These are phyloP conservation scores for Cytospora chrysosperma DNA, from an alignment of 2,329 filamentous ascomycete species.

Conservation along the genomic window DNA sequence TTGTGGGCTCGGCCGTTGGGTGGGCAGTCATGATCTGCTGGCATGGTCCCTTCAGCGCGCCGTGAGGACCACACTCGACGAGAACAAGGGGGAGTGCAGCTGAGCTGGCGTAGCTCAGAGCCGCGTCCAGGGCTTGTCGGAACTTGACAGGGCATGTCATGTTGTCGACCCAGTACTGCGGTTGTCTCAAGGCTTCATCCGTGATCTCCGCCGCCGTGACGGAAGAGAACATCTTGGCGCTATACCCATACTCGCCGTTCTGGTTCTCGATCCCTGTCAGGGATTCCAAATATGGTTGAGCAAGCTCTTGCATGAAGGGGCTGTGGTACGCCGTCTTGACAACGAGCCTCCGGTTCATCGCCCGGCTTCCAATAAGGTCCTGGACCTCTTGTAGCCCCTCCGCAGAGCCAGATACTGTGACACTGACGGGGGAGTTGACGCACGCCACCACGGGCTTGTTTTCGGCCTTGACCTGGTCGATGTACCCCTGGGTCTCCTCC, in stretches of 20 bases:
- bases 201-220: slow-evolving; percentile 15
- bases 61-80: slow-evolving; percentile 51
- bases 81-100: slow-evolving; percentile 38
- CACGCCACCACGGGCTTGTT: slow-evolving; percentile 13
- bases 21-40: slow-evolving; percentile 48
- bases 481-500: slow-evolving; percentile 3
- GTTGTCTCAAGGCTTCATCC: slow-evolving; percentile 16
- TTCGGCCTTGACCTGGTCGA: background rate
- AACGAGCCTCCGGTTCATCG: slow-evolving; percentile 33
- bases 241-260: background rate
- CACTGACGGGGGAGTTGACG: slow-evolving; percentile 29
- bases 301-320: slow-evolving; percentile 28
- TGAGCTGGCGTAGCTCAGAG: background rate
- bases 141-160: slow-evolving; percentile 19
- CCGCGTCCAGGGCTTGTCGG: slow-evolving; percentile 2
- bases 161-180: slow-evolving; percentile 26
- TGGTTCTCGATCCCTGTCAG: slow-evolving; percentile 8
- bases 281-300: slow-evolving; percentile 24
- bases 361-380: slow-evolving; percentile 23
- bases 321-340: slow-evolving; percentile 37
- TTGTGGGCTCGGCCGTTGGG: slow-evolving; percentile 7
- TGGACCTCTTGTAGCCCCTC: slow-evolving; percentile 26
- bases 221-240: slow-evolving; percentile 25
- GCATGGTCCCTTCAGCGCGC: slow-evolving; percentile 49
- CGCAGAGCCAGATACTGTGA: slow-evolving; percentile 36